Evolutionary conservation across 495 filamentous ascomycete genomes (phyloP).

Genomic region (Annulohypoxylon maeteangense): DNA sequence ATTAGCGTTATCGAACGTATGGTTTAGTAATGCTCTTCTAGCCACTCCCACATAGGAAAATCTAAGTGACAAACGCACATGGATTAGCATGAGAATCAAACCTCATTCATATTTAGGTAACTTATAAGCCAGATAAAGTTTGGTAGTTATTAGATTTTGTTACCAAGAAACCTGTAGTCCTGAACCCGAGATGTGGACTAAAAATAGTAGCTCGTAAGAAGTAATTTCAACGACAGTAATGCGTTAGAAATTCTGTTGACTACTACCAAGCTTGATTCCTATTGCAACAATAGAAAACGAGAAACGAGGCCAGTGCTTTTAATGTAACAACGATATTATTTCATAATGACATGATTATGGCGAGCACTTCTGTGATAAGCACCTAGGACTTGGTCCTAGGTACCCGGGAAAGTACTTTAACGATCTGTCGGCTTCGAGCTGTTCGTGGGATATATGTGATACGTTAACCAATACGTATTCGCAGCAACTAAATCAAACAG

Average conservation of each 20-base stretch:
- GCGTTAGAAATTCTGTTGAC: neutral
- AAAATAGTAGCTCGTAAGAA: constrained; percentile 16
- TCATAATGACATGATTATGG: constrained; percentile 18
- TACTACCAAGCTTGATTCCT: neutral
- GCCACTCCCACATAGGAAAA: neutral
- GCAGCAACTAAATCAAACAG: constrained; percentile 7
- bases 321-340: constrained; percentile 11
- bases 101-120: neutral
- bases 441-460: constrained; percentile 12
- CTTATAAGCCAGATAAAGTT: neutral
- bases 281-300: constrained; percentile 12
- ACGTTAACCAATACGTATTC: neutral
- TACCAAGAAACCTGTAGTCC: neutral
- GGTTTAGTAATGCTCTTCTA: neutral
- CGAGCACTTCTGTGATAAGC: constrained; percentile 21
- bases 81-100: neutral
- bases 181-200: neutral
- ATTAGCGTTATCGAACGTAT: neutral
- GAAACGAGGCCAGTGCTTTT: constrained; percentile 15
- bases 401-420: constrained; percentile 6
- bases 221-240: neutral
- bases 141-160: neutral
- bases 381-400: too few relatives aligned
- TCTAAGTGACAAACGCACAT: neutral
- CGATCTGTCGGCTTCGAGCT: constrained; percentile 5